A percentile compares a stretch with the other conserved stretches of the same genome.
Evolutionary conservation across 805 yeast species (phyloP).

Genomic region (Saccharomyces jurei): DNA sequence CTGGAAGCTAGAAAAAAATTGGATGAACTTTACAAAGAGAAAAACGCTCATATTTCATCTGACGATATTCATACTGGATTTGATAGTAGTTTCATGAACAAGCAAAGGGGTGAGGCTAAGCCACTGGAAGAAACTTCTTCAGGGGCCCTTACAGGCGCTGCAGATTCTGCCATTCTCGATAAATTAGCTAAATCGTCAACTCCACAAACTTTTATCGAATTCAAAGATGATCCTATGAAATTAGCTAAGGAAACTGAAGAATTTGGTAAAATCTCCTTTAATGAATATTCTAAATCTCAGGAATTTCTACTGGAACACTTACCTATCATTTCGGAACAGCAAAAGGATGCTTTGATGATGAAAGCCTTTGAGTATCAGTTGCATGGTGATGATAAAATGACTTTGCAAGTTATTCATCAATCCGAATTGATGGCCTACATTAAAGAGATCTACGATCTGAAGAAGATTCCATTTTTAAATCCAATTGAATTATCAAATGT

Average conservation of each 20-base stretch:
- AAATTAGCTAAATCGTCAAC: slow-evolving; percentile 9
- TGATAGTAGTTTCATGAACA: slow-evolving; percentile 75
- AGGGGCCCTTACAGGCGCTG: slow-evolving; percentile 7
- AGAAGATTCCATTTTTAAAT: slow-evolving; percentile 28
- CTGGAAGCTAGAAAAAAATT: slow-evolving; percentile 58
- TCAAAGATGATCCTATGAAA: slow-evolving; percentile 40
- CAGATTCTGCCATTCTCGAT: not conserved
- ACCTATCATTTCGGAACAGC: slow-evolving; percentile 67
- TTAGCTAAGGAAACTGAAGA: slow-evolving; percentile 55
- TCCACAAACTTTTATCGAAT: slow-evolving; percentile 22
- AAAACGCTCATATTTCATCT: slow-evolving; percentile 66
- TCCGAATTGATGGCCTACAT: slow-evolving; percentile 73
- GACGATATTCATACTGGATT: slow-evolving; percentile 91
- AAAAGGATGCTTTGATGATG: slow-evolving; percentile 89
- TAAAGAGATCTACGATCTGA: slow-evolving; percentile 33
- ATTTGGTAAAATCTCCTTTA: slow-evolving; percentile 50
- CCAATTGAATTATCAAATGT: slow-evolving; percentile 33
- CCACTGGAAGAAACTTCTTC: slow-evolving; percentile 6
- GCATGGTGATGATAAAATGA: slow-evolving; percentile 43
- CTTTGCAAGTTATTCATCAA: slow-evolving; percentile 68
- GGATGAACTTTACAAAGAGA: slow-evolving; percentile 60
- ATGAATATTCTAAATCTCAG: slow-evolving; percentile 44
- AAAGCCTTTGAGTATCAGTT: slow-evolving; percentile 81
- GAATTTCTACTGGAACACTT: slow-evolving; percentile 50
- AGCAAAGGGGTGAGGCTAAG: slow-evolving; percentile 27